These are phyloP conservation scores for Paramecium tetraurelia DNA, from an alignment of 73 alveolate genomes.

Conservation along the genomic window DNA sequence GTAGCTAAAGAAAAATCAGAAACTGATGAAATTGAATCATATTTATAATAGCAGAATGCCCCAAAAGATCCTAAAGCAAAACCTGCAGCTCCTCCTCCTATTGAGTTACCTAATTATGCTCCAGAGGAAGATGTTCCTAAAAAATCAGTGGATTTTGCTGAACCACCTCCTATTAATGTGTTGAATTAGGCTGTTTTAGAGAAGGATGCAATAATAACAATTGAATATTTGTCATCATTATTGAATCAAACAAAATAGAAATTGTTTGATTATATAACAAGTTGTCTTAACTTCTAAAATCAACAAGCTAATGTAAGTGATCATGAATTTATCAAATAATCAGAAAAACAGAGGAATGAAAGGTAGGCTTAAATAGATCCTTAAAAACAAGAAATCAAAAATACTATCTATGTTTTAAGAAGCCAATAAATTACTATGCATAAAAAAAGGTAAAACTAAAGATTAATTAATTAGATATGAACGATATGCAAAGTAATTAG, in stretches of 20 bases:
- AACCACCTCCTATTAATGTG: conserved; percentile 54
- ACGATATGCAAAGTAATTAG: conserved; percentile 56
- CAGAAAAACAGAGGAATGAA: conserved; percentile 8
- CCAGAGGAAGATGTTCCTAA: conserved; percentile 58
- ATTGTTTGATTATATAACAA: conserved; percentile 16
- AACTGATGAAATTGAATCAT: conserved; percentile 18
- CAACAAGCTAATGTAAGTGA: conserved; percentile 17
- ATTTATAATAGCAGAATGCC: not conserved
- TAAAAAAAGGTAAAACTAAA: not conserved
- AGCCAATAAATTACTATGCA: conserved; percentile 50
- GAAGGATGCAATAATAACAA: conserved; percentile 39
- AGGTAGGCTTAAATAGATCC: conserved; percentile 10
- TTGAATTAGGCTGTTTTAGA: conserved; percentile 35
- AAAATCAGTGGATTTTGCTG: conserved; percentile 42
- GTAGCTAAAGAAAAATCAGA: not conserved
- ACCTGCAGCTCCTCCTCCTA: conserved; percentile 48
- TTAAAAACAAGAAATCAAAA: conserved; percentile 33
- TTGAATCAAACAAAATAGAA: not conserved
- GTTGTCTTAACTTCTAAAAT: not conserved
- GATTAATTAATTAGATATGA: not conserved
- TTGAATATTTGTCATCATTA: not conserved
- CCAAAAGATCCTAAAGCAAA: conserved; percentile 64
- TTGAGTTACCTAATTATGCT: conserved; percentile 43
- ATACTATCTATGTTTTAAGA: conserved; percentile 14
- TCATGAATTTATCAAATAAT: conserved; percentile 5